These are phyloP conservation scores for Keqinozyma sinolaborantium DNA, from an alignment of 1,139 yeast species.

Conservation along the genomic window DNA sequence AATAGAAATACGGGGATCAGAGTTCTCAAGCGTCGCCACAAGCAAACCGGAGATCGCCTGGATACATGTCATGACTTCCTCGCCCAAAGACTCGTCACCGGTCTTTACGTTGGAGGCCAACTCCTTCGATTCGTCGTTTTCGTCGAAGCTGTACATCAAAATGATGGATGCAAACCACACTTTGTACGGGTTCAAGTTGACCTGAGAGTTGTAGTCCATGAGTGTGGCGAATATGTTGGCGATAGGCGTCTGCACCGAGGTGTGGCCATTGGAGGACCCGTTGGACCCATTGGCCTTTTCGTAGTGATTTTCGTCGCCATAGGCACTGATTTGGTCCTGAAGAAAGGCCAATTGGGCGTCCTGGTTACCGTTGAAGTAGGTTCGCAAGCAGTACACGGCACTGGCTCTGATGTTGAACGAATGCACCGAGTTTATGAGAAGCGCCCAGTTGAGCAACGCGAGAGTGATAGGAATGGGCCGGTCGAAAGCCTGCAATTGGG, in stretches of 20 bases:
- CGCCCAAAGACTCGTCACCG: conserved; percentile 67
- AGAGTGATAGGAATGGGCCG: conserved; percentile 60
- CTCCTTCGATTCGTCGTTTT: conserved; percentile 48
- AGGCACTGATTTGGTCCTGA: conserved; percentile 57
- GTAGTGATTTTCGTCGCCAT: conserved; percentile 11
- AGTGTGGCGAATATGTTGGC: conserved; percentile 65
- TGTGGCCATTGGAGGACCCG: conserved; percentile 1
- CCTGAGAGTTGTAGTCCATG: conserved; percentile 75
- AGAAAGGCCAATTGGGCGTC: conserved; percentile 64
- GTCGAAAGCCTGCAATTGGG: conserved; percentile 32
- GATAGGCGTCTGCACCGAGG: conserved; percentile 20
- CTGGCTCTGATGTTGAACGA: conserved; percentile 77
- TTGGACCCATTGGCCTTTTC: conserved; percentile 1
- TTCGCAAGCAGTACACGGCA: conserved; percentile 60
- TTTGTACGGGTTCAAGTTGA: conserved; percentile 78
- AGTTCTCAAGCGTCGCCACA: conserved; percentile 57
- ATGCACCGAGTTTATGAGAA: conserved; percentile 77
- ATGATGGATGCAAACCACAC: conserved; percentile 81
- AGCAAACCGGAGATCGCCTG: conserved; percentile 80
- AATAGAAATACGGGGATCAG: conserved; percentile 74
- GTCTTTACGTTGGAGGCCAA: conserved; percentile 53
- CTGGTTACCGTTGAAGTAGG: conserved; percentile 63
- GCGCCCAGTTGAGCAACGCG: conserved; percentile 79
- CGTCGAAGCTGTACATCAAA: conserved; percentile 61
- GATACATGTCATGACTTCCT: conserved; percentile 69